phyloP scores from a whole-genome alignment of 2,329 filamentous ascomycete species.

The Hypoxylon sp. region DNA sequence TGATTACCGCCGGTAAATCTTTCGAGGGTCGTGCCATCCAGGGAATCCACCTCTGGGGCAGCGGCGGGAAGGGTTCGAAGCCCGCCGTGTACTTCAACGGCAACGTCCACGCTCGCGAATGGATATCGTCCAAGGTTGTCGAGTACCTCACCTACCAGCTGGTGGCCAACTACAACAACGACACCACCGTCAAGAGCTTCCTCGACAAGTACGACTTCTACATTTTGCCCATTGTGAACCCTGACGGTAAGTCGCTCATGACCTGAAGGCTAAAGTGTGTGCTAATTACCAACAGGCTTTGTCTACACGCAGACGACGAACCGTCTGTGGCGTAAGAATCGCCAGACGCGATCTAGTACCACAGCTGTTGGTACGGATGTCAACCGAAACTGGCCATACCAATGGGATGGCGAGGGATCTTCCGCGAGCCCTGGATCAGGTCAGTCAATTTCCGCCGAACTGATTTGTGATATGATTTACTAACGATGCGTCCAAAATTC shows the following conservation, averaged over 20 bases:
- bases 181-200: constrained; percentile 56
- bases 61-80: constrained; percentile 58
- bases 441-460: constrained; percentile 17
- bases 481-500: constrained; percentile 16
- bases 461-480: not conserved
- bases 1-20: constrained; percentile 61
- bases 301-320: constrained; percentile 63
- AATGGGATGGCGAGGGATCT: constrained; percentile 58
- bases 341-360: constrained; percentile 55
- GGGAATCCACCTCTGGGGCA: constrained; percentile 68
- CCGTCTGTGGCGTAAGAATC: constrained; percentile 67
- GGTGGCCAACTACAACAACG: constrained; percentile 58
- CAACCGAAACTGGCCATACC: constrained; percentile 65
- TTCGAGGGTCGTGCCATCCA: constrained; percentile 65
- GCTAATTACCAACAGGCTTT: constrained; percentile 55
- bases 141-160: constrained; percentile 64
- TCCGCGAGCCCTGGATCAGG: constrained; percentile 61
- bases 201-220: constrained; percentile 70
- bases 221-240: constrained; percentile 66
- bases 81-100: constrained; percentile 64
- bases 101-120: constrained; percentile 53
- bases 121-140: constrained; percentile 52
- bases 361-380: constrained; percentile 62
- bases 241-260: constrained; percentile 56
- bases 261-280: not conserved